These are phyloP conservation scores for Protoeuglena noctilucae DNA, from an alignment of 139 green algal genomes.

Conservation along the genomic window DNA sequence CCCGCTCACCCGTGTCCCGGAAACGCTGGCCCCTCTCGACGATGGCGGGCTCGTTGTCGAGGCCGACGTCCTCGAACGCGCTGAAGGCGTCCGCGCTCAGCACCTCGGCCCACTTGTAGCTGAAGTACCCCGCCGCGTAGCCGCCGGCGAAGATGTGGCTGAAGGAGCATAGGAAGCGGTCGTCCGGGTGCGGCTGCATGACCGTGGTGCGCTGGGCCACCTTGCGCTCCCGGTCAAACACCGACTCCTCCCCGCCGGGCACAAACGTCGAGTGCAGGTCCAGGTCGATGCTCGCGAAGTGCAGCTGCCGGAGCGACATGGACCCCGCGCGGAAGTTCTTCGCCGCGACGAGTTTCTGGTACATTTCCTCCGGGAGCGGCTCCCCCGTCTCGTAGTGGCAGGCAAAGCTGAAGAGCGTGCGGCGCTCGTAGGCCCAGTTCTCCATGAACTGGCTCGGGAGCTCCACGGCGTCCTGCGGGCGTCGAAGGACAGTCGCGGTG, in stretches of 20 bases:
- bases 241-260: slow-evolving; percentile 22
- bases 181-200: slow-evolving; percentile 61
- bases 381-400: slow-evolving; percentile 76
- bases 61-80: slow-evolving; percentile 85
- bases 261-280: slow-evolving; percentile 72
- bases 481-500: too few species aligned
- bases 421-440: slow-evolving; percentile 51
- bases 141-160: slow-evolving; percentile 90
- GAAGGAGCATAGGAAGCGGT: slow-evolving; percentile 92
- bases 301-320: slow-evolving; percentile 77
- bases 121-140: slow-evolving; percentile 72
- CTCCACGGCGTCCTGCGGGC: slow-evolving; percentile 85
- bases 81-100: slow-evolving; percentile 81
- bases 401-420: slow-evolving; percentile 63
- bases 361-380: slow-evolving; percentile 79
- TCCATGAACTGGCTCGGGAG: slow-evolving; percentile 83
- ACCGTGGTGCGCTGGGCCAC: slow-evolving; percentile 31
- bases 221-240: slow-evolving; percentile 57
- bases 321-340: slow-evolving; percentile 51
- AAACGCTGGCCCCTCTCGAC: slow-evolving; percentile 50
- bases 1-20: slow-evolving; percentile 68
- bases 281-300: slow-evolving; percentile 77
- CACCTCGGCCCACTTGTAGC: slow-evolving; percentile 87
- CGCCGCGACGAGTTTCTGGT: slow-evolving; percentile 59
- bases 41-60: slow-evolving; percentile 59